Percentiles rank a stretch among this genome's conserved stretches.
Evolutionary conservation across 2,329 filamentous ascomycete genomes (phyloP).

Genomic region (Hymenoscyphus occultus): DNA sequence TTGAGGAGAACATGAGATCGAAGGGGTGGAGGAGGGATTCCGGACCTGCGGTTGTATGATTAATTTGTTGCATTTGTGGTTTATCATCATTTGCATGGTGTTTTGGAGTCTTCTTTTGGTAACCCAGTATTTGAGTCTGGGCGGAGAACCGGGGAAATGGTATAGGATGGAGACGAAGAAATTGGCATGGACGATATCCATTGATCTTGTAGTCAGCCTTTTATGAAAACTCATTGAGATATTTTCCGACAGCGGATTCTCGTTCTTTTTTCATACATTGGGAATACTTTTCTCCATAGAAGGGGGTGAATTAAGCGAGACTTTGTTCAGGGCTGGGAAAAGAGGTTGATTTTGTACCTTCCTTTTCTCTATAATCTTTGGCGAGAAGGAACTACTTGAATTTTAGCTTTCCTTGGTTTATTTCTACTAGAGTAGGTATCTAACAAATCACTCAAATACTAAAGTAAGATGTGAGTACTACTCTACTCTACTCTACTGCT

Average conservation of each 20-base stretch:
- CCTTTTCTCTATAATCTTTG: too few species aligned
- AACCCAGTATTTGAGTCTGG: not conserved
- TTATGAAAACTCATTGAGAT: not conserved
- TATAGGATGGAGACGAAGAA: not conserved
- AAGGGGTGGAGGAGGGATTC: constrained; percentile 79
- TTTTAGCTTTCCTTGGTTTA: too few species aligned
- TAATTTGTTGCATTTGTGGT: not conserved
- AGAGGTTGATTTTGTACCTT: too few species aligned
- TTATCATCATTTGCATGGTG: constrained; percentile 16
- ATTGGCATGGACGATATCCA: not conserved
- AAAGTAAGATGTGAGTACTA: too few species aligned
- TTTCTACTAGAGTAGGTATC: too few species aligned
- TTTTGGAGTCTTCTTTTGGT: constrained; percentile 4
- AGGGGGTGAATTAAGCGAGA: too few species aligned
- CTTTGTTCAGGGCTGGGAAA: too few species aligned
- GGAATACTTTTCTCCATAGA: too few species aligned
- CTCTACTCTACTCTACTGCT: too few species aligned
- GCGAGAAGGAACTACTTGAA: too few species aligned
- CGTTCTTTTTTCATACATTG: not conserved
- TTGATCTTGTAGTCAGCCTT: not conserved
- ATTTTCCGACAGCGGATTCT: not conserved
- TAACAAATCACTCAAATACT: too few species aligned
- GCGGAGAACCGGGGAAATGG: not conserved
- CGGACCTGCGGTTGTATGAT: constrained; percentile 45
- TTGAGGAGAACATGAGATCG: constrained; percentile 82